A percentile compares a stretch with the other conserved stretches of the same genome.
Evolutionary conservation across 2,329 filamentous ascomycete species (phyloP).

Genomic region (Hymenoscyphus occultus): DNA sequence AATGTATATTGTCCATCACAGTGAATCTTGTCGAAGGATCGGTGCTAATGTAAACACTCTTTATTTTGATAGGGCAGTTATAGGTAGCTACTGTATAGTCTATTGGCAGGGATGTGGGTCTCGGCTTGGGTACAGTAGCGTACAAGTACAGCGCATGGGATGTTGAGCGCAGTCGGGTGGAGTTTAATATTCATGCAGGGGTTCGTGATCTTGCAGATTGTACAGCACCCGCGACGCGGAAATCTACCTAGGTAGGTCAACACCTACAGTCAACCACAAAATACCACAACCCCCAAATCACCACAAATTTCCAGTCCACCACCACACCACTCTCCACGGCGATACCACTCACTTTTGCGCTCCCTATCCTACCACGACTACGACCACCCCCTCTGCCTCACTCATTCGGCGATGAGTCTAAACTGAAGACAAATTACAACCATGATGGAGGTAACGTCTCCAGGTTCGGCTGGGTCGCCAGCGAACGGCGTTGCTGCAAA

Average conservation of each 20-base stretch:
- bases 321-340: constrained; percentile 20
- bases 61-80: neutral
- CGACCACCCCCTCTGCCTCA: constrained; percentile 17
- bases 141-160: neutral
- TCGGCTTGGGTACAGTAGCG: neutral
- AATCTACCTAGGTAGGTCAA: neutral
- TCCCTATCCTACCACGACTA: constrained; percentile 7
- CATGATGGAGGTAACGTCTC: constrained; percentile 36
- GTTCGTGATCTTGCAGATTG: constrained; percentile 9
- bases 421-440: constrained; percentile 20
- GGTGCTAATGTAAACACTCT: no score
- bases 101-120: neutral
- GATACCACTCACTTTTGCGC: neutral
- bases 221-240: constrained; percentile 6
- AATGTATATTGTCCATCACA: no score
- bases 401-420: constrained; percentile 28
- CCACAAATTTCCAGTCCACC: constrained; percentile 16
- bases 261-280: constrained; percentile 2
- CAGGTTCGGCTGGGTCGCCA: constrained; percentile 31
- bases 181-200: constrained; percentile 12
- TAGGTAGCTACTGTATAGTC: no score
- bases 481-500: constrained; percentile 28
- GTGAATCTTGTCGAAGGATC: no score
- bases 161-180: neutral
- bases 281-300: constrained; percentile 21